Conservation (phyloP, 2,329 filamentous ascomycete genomes). For the Helminthosporium solani region DNA sequence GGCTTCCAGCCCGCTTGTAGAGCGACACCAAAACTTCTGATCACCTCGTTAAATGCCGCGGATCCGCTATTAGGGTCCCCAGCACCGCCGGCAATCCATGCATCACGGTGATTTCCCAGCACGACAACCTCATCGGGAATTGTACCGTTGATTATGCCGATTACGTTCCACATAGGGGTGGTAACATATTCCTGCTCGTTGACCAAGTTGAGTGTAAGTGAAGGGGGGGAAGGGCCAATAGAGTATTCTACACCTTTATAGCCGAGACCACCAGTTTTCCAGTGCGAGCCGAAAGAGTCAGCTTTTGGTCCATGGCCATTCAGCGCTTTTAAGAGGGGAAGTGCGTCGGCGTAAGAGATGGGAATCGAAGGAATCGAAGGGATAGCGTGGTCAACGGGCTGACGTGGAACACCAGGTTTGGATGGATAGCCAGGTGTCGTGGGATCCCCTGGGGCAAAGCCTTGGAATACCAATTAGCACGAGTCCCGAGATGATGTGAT, state of each 20-base stretch:
- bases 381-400: slow-evolving; percentile 67
- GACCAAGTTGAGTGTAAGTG: slow-evolving; percentile 55
- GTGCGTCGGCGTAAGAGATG: slow-evolving; percentile 81
- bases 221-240: slow-evolving; percentile 76
- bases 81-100: slow-evolving; percentile 84
- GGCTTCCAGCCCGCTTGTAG: slow-evolving; percentile 77
- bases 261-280: slow-evolving; percentile 71
- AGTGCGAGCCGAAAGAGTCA: slow-evolving; percentile 69
- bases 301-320: slow-evolving; percentile 84
- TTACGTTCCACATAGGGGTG: slow-evolving; percentile 67
- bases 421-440: slow-evolving; percentile 94
- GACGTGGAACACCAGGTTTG: slow-evolving; percentile 79
- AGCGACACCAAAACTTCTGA: slow-evolving; percentile 72
- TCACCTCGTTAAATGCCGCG: slow-evolving; percentile 74
- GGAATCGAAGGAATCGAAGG: slow-evolving; percentile 88
- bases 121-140: slow-evolving; percentile 83
- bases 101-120: slow-evolving; percentile 88
- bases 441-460: slow-evolving; percentile 68
- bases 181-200: slow-evolving; percentile 54
- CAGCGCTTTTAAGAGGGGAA: slow-evolving; percentile 84
- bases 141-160: slow-evolving; percentile 87
- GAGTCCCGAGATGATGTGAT: not conserved
- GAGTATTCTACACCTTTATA: slow-evolving; percentile 83
- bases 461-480: slow-evolving; percentile 40
- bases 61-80: slow-evolving; percentile 82